Base-by-base conservation (phyloP, 805 yeast genomes). In the Metschnikowia sp. region DNA sequence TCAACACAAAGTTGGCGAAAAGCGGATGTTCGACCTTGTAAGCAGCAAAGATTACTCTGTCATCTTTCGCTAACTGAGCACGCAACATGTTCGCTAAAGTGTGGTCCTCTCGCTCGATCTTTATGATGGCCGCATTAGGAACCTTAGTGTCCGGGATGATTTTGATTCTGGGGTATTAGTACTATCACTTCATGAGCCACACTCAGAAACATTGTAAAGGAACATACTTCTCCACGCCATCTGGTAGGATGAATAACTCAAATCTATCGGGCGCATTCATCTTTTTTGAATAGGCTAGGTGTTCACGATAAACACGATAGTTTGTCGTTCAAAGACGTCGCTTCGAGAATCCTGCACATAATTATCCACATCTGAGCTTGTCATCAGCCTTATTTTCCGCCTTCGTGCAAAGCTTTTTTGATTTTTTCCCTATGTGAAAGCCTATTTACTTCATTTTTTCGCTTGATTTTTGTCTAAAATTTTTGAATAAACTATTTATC, bases 181-280 rank as follows among this genome's bases (percentile, higher is more conserved):
- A 46, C 11, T 22, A 22, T 22, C 6, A 4, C 6, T 22, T 6
- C 1, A 22, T 36, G 33, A 35, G 28, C 10, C 15, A 10, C 33
- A 11, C 32, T 31, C 13, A 30, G 8, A 29, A 31, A n/a, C 36
- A 6, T 12, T 6, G 49, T 37, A 40, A 41, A 48, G 8, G 11
- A 13, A 76, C 88, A 32, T 75, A 84, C 88, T 94, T 94, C 44
- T 92, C 86, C 45, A 88, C 95, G 45, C 99, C 98, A 67, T 94
- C 99, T n/a, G 97, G 98, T 59, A 94, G 77, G 58, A 94, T 81
- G 65, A 94, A 94, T 36, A 94, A 81, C 76, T 94, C 99, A 66
- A 92, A 94, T 78, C 99, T 85, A 74, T 94, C 99, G 69, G 99
- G 99, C 62, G 98, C 98, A 73, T 94, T 94, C 99, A 94, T 92